phyloP scores from a whole-genome alignment of 306 rosid species.

The Pterocarpus macrocarpus region DNA sequence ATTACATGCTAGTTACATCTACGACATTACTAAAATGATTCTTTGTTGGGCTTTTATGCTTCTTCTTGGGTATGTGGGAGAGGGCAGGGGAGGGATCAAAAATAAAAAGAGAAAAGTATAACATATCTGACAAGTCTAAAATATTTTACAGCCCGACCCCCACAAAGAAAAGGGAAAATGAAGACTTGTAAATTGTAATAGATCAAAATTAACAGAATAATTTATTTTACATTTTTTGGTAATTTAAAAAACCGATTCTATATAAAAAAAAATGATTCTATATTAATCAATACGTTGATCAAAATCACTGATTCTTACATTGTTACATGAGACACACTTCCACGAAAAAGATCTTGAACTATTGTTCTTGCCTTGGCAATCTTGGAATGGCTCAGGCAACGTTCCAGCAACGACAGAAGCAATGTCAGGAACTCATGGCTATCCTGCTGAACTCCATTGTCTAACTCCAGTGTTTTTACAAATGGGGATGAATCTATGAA shows the following conservation, averaged over 20 bases:
- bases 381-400: constrained; percentile 74
- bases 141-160: constrained; percentile 13
- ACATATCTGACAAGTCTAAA: constrained; percentile 10
- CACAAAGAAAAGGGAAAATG: not conserved
- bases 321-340: constrained; percentile 95
- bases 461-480: constrained; percentile 89
- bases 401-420: constrained; percentile 90
- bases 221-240: not conserved
- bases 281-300: not conserved
- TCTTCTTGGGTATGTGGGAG: not conserved
- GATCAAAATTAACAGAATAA: constrained; percentile 16
- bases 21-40: constrained; percentile 23
- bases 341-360: constrained; percentile 97
- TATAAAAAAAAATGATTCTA: not conserved
- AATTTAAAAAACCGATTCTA: not conserved
- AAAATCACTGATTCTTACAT: constrained; percentile 62
- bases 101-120: not conserved
- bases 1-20: constrained; percentile 10
- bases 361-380: constrained; percentile 75
- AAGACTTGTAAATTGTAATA: not conserved
- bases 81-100: constrained; percentile 11
- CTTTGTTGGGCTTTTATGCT: not conserved
- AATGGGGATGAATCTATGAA: constrained; percentile 92
- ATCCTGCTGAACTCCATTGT: constrained; percentile 98
- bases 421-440: constrained; percentile 95